Evolutionary conservation across 2,329 filamentous ascomycete species (phyloP), one percentile per base, ranked within the genome.

Genomic region (Talaromyces verruculosus): DNA sequence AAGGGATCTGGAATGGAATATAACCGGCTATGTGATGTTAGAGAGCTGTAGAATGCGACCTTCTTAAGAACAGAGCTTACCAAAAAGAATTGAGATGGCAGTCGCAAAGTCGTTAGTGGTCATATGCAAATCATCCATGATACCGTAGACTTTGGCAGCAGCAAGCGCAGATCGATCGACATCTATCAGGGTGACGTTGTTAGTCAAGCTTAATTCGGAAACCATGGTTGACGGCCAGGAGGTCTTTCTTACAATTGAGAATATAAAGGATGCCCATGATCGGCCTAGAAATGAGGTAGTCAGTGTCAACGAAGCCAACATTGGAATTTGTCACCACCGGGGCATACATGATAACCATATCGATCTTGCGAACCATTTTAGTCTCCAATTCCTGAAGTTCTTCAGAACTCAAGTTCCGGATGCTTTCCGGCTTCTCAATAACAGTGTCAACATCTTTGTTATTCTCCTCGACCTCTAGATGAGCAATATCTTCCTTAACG

Each of bases 101-200:
- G 72, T 74, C 17, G 76, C 75, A 59, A 79, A 79, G 39, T 80
- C 69, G 22, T 73, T 37, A 1, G 71, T 74, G 3, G 69, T 75
- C 77, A 81, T 76, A 59, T 76, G 69, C 19, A 81, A 70, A 64
- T 80, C 78, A 1, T 77, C 73, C 62, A 72, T 79, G 67, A 81
- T 79, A 25, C 78, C 78, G 58, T 79, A 73, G 3, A 81, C 73
- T 55, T 79, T 79, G 5, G 79, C 77, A 0, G 77, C 72, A 2
- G 77, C 75, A 7, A 81, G 67, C 30, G 76, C 77, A 55, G 78
- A 74, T 3, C 79, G 72, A 66, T 80, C 78, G 64, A 81, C 69
- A 58, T 79, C 55, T 58, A 35, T 35, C 33, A 35, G 33, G 33
- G 11, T 35, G 22, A 22, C 15, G 35, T 2, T 47, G 45, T 47